Evolutionary conservation across 78 protist species (phyloP).

Genomic region (Guillardia theta): DNA sequence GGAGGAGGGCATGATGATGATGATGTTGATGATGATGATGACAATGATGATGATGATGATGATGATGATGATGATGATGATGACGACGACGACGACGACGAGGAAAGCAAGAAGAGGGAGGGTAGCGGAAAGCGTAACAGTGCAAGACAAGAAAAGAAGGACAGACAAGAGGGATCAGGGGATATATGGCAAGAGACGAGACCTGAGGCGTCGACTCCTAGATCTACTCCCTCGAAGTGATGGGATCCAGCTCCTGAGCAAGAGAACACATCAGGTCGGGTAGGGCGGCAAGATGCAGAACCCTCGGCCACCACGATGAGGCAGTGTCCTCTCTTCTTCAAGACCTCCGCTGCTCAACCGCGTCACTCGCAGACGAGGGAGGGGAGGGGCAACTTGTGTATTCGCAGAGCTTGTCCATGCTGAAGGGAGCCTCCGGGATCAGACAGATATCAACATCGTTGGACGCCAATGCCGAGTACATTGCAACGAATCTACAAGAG

Average conservation of each 20-base stretch:
- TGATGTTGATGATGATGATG: too few relatives aligned
- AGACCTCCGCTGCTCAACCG: not conserved
- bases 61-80: too few relatives aligned
- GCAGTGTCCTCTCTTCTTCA: not conserved
- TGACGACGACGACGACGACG: too few relatives aligned
- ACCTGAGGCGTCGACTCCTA: conserved; percentile 2
- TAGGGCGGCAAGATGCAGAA: conserved; percentile 28
- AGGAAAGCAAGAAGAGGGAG: too few relatives aligned
- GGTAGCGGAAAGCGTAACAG: too few relatives aligned
- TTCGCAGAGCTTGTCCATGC: not conserved
- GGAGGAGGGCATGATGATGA: too few relatives aligned
- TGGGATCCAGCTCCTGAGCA: not conserved
- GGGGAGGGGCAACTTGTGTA: not conserved
- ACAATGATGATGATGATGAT: too few relatives aligned
- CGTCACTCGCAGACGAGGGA: not conserved
- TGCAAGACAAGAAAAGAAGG: too few relatives aligned
- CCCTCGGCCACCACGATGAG: conserved; percentile 77
- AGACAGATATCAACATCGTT: conserved; percentile 51
- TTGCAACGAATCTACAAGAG: conserved; percentile 60
- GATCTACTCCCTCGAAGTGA: not conserved
- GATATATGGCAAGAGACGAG: too few relatives aligned
- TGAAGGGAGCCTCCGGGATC: conserved; percentile 61
- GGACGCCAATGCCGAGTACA: conserved; percentile 62
- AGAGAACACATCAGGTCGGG: not conserved
- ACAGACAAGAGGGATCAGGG: too few relatives aligned